A percentile compares a stretch with the other conserved stretches of the same genome.
Conservation (phyloP, 2,329 filamentous ascomycete genomes). For the Sarocladiaceae sp. region DNA sequence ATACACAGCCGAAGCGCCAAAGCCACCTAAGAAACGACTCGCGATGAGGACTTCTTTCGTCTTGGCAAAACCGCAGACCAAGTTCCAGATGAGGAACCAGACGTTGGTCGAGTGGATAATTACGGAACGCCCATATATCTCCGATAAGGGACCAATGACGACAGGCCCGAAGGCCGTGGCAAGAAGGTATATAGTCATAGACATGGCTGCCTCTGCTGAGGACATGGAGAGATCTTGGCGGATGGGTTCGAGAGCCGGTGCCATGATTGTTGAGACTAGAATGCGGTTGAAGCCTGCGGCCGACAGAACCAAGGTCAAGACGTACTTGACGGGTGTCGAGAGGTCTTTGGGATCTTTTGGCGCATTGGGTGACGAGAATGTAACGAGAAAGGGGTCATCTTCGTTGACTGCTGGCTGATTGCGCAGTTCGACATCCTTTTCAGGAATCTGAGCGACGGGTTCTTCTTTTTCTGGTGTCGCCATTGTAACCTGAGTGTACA, state of each 20-base stretch:
- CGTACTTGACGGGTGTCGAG: slow-evolving; percentile 37
- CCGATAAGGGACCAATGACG: slow-evolving; percentile 37
- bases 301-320: slow-evolving; percentile 40
- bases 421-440: background rate
- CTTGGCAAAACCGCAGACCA: slow-evolving; percentile 35
- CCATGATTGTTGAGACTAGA: slow-evolving; percentile 46
- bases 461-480: background rate
- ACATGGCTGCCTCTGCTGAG: slow-evolving; percentile 39
- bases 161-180: slow-evolving; percentile 38
- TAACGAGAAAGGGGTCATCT: slow-evolving; percentile 19
- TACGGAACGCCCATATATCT: slow-evolving; percentile 38
- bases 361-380: slow-evolving; percentile 22
- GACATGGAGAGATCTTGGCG: slow-evolving; percentile 45
- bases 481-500: too few species aligned
- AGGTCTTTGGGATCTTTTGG: slow-evolving; percentile 32
- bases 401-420: background rate
- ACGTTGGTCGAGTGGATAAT: slow-evolving; percentile 38
- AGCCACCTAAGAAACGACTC: slow-evolving; percentile 38
- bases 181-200: slow-evolving; percentile 36
- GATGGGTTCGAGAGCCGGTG: slow-evolving; percentile 42
- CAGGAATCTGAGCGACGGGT: background rate
- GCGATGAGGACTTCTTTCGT: slow-evolving; percentile 34
- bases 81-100: slow-evolving; percentile 44
- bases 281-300: slow-evolving; percentile 45
- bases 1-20: slow-evolving; percentile 40